Percentiles rank a stretch among this genome's conserved stretches.
These are phyloP conservation scores for Kalanchoe fedtschenkoi DNA, from an alignment of 164 flowering plant genomes.

Conservation along the genomic window DNA sequence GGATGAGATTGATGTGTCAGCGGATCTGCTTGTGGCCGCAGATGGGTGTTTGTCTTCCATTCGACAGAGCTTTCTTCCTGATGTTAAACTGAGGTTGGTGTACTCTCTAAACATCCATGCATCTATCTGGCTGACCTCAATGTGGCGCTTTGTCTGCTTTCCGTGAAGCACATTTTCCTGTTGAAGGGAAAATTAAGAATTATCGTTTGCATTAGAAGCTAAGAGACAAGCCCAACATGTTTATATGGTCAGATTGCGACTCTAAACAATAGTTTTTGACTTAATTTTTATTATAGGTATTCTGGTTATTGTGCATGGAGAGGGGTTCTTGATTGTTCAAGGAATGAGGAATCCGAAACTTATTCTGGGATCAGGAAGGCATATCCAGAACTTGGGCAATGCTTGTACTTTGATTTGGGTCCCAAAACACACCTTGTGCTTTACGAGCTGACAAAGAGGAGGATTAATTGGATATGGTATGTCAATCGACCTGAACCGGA, in stretches of 20 bases:
- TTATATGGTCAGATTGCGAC: too few relatives aligned
- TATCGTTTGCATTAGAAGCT: too few relatives aligned
- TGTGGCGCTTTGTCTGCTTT: too few relatives aligned
- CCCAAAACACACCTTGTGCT: constrained; percentile 44
- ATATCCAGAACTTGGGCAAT: constrained; percentile 74
- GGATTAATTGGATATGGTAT: constrained; percentile 92
- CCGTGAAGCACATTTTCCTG: too few relatives aligned
- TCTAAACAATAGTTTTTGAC: too few relatives aligned
- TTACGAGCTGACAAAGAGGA: constrained; percentile 55
- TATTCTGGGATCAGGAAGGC: constrained; percentile 34
- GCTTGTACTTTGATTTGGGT: constrained; percentile 61
- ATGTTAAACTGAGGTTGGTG: constrained; percentile 56
- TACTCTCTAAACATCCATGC: neutral
- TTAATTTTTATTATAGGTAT: constrained; percentile 33
- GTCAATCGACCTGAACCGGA: constrained; percentile 71
- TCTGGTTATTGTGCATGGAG: constrained; percentile 92
- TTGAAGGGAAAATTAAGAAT: neutral
- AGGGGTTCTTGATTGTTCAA: constrained; percentile 69
- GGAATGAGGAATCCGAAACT: constrained; percentile 46
- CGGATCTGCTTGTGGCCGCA: constrained; percentile 79
- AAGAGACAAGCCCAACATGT: too few relatives aligned
- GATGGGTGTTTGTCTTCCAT: constrained; percentile 81
- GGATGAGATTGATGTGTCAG: constrained; percentile 32
- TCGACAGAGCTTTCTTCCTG: constrained; percentile 48
- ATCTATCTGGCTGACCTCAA: neutral